phyloP scores from a whole-genome alignment of 108 stramenopile genomes.

The Cyclotella atomus region DNA sequence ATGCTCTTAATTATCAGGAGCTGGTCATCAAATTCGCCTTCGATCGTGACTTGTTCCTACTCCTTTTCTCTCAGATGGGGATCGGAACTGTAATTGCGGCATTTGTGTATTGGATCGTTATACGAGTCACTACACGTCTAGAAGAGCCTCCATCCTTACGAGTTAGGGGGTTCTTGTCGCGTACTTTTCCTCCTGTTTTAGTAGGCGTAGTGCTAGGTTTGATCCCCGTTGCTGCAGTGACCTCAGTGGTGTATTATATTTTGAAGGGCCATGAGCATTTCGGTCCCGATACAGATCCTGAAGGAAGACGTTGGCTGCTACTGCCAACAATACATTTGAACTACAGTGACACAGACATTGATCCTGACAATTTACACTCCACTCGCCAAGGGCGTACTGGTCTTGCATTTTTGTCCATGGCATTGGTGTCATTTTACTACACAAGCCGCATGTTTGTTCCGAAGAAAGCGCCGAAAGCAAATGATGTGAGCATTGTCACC shows the following conservation, averaged over 20 bases:
- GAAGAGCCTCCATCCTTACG: conserved; percentile 69
- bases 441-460: conserved; percentile 75
- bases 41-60: conserved; percentile 65
- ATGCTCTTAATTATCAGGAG: conserved; percentile 79
- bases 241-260: conserved; percentile 44
- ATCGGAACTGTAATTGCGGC: conserved; percentile 61
- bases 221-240: conserved; percentile 65
- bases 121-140: conserved; percentile 68
- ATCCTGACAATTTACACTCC: conserved; percentile 48
- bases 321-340: conserved; percentile 43
- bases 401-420: conserved; percentile 69
- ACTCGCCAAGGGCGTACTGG: conserved; percentile 76
- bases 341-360: conserved; percentile 60
- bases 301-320: conserved; percentile 33
- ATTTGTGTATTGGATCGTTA: conserved; percentile 62
- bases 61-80: conserved; percentile 79
- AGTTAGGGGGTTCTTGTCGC: conserved; percentile 58
- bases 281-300: conserved; percentile 20
- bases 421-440: conserved; percentile 43
- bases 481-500: conserved; percentile 29
- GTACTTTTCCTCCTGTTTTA: conserved; percentile 68
- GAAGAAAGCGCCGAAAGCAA: conserved; percentile 41
- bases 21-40: conserved; percentile 86
- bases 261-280: conserved; percentile 37
- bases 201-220: conserved; percentile 71